phyloP scores from a whole-genome alignment of 257 asterid genomes.

The Nicotiana noctiflora region DNA sequence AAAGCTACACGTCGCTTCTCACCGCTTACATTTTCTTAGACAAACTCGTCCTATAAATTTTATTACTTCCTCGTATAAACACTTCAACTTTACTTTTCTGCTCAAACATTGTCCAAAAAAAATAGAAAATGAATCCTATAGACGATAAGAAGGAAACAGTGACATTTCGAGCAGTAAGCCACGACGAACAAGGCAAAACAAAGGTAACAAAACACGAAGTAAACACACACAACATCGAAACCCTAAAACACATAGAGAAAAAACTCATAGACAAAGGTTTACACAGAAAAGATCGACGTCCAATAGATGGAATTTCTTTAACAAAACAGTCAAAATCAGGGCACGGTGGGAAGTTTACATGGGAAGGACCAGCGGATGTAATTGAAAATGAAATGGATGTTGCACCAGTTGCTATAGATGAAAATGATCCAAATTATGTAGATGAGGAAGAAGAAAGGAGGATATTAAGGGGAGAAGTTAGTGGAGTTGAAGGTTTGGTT shows the following conservation, averaged over 20 bases:
- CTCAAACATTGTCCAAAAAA: neutral
- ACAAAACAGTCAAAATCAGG: conserved; percentile 35
- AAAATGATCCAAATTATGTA: conserved; percentile 48
- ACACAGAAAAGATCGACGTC: conserved; percentile 43
- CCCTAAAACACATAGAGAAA: conserved; percentile 32
- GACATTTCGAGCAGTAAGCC: conserved; percentile 29
- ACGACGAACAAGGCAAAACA: conserved; percentile 28
- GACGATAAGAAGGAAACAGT: conserved; percentile 34
- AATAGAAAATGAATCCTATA: conserved; percentile 12
- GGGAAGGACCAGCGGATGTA: conserved; percentile 44
- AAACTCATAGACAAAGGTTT: conserved; percentile 48
- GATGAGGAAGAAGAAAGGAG: conserved; percentile 46
- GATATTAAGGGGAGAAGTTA: conserved; percentile 26
- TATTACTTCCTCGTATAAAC: neutral
- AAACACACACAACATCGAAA: conserved; percentile 21
- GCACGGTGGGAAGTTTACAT: conserved; percentile 51
- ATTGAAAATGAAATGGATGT: conserved; percentile 22
- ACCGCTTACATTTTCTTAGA: neutral
- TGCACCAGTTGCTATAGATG: conserved; percentile 35
- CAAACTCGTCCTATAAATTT: neutral
- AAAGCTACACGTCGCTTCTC: neutral
- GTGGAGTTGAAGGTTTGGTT: conserved; percentile 32
- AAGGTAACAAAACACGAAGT: conserved; percentile 36
- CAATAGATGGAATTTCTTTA: conserved; percentile 32
- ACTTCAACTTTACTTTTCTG: neutral